Evolutionary conservation across 805 yeast genomes (phyloP).

Genomic region (Nakazawaea ernobii): DNA sequence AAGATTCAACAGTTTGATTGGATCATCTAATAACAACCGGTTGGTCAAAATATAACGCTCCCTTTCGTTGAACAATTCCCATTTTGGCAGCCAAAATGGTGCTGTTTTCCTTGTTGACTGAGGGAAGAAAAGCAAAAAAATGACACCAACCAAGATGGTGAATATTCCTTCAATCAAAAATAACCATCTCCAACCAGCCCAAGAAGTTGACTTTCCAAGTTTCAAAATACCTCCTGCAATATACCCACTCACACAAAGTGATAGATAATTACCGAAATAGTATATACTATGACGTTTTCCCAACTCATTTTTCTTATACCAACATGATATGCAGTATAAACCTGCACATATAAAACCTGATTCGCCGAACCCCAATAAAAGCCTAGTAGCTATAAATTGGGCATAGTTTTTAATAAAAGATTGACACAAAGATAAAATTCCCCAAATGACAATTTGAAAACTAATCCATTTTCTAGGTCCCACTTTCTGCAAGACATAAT

Average conservation of each 20-base stretch:
- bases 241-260: constrained; percentile 29
- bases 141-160: constrained; percentile 47
- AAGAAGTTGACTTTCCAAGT: constrained; percentile 38
- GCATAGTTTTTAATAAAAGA: constrained; percentile 33
- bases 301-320: constrained; percentile 54
- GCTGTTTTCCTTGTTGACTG: constrained; percentile 28
- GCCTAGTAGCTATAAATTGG: constrained; percentile 43
- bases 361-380: constrained; percentile 50
- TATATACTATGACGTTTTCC: constrained; percentile 41
- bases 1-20: constrained; percentile 29
- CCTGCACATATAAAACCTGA: constrained; percentile 70
- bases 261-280: constrained; percentile 40
- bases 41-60: constrained; percentile 56
- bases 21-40: constrained; percentile 57
- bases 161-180: constrained; percentile 59
- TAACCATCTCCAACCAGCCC: constrained; percentile 61
- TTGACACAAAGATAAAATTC: constrained; percentile 48
- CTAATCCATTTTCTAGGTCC: constrained; percentile 66
- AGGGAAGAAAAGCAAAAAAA: constrained; percentile 24
- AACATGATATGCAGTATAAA: constrained; percentile 59
- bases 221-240: constrained; percentile 45
- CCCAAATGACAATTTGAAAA: constrained; percentile 51
- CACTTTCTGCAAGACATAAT: constrained; percentile 53
- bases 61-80: constrained; percentile 39
- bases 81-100: constrained; percentile 21